Conservation (phyloP, 768 basidiomycete species). For the Boletus fagicola region DNA sequence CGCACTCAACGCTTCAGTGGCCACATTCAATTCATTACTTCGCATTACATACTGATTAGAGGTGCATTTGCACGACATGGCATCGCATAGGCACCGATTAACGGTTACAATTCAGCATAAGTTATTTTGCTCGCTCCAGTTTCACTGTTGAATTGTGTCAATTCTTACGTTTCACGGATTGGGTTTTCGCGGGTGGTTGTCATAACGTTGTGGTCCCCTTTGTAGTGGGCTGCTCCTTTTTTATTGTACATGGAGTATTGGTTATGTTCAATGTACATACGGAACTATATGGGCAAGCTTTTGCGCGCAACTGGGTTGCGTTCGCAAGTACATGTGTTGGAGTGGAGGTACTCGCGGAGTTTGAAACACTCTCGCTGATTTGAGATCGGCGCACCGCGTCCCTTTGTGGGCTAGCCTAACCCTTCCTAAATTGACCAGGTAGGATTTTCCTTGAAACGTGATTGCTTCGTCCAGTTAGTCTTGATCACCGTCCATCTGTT, state of each 20-base stretch:
- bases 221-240: background rate
- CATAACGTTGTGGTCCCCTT: background rate
- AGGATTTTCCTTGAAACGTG: background rate
- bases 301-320: slow-evolving; percentile 3
- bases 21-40: background rate
- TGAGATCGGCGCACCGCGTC: slow-evolving; percentile 9
- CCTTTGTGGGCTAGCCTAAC: background rate
- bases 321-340: background rate
- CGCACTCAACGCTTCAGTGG: background rate
- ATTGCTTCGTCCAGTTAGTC: background rate
- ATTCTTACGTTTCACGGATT: background rate
- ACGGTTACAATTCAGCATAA: slow-evolving; percentile 4
- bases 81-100: slow-evolving; percentile 13
- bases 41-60: slow-evolving; percentile 14
- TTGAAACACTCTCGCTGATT: slow-evolving; percentile 2
- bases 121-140: background rate
- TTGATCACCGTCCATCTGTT: background rate
- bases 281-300: background rate
- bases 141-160: background rate
- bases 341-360: slow-evolving; percentile 17
- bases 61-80: slow-evolving; percentile 13
- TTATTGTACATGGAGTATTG: background rate
- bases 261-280: background rate
- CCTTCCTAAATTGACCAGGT: background rate
- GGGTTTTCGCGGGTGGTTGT: background rate